Evolutionary conservation across 495 filamentous ascomycete genomes (phyloP), one percentile per base, ranked within the genome.

Genomic region (Neurospora sp.): DNA sequence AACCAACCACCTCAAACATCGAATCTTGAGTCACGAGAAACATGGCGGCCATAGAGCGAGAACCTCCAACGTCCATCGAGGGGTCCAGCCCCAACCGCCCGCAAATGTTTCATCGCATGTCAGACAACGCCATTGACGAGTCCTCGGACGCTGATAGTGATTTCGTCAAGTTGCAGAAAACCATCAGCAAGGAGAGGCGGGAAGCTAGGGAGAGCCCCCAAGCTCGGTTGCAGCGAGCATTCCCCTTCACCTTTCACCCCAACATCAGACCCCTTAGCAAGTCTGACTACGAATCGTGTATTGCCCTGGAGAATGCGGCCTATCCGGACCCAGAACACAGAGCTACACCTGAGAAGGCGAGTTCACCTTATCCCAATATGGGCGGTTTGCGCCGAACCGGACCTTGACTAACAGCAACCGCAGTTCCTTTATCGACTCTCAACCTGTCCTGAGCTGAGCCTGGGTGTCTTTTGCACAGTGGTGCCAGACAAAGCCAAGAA

Each of bases 341-440:
- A 44, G 91, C 90, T 74, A 87, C 91, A 20, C 85, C 84, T 77
- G 93, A 96, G 74, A 97, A 97, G 89, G 94, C 93, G 85, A 73
- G 85, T 80, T 68, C 71, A 48, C 40, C 44, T 35, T 40, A 27
- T 12, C 31, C 42, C 42, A 14, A 61, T 61, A 12, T 69, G 35
- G 35, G 68, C 35, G 14, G 68, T 27, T 16, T 69, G 68, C 35
- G 35, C 16, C 39, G 68, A 3, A 8, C 27, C 70, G 11, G 20
- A 18, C 59, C 6, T 20, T 78, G 39, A 71, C 35, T 59, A 41
- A 71, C 14, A 40, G 12, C 42, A 74, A 27, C n/a, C 68, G 37
- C 42, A 97, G 95, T 91, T 97, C 76, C 82, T 86, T 37, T 97
- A 97, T 78, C 92, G 94, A 70, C 89, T 98, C 18, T 87, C 85